Evolutionary conservation across 1,284 basidiomycete species (phyloP).

Genomic region (Boletus mariae): DNA sequence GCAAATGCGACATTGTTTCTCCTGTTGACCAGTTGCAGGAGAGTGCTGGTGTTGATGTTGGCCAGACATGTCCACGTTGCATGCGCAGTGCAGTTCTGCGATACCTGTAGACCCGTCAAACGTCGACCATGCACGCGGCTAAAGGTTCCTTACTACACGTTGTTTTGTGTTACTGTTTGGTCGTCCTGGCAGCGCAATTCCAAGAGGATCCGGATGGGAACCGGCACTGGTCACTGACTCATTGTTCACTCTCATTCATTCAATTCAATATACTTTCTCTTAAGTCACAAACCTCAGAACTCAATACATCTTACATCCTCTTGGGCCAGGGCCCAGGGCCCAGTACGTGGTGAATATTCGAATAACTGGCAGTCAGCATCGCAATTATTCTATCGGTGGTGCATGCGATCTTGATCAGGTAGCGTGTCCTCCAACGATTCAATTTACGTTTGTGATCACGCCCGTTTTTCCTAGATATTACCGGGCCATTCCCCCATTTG

Average conservation of each 20-base stretch:
- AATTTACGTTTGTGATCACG: conserved; percentile 26
- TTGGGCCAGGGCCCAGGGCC: background rate
- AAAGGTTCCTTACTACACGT: background rate
- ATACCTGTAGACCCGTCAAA: background rate
- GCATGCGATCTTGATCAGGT: background rate
- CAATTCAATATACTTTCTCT: too few species aligned
- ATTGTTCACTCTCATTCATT: background rate
- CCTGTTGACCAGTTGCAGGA: conserved; percentile 22
- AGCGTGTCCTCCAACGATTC: conserved; percentile 23
- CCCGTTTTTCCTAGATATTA: conserved; percentile 12
- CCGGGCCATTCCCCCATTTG: conserved; percentile 13
- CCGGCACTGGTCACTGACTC: background rate
- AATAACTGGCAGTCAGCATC: too few species aligned
- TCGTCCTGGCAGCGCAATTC: background rate
- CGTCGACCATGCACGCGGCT: background rate
- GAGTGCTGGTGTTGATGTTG: conserved; percentile 14
- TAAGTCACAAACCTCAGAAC: too few species aligned
- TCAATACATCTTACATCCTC: background rate
- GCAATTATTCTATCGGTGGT: background rate
- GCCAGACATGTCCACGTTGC: conserved; percentile 20
- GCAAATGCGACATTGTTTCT: conserved; percentile 74
- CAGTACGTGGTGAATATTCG: too few species aligned
- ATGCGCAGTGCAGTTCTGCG: background rate
- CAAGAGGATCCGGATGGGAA: background rate
- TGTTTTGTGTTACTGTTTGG: background rate